A percentile compares a stretch with the other conserved stretches of the same genome.
Conservation (phyloP, 441 rosid species). For the Dalechampia spathulata region DNA sequence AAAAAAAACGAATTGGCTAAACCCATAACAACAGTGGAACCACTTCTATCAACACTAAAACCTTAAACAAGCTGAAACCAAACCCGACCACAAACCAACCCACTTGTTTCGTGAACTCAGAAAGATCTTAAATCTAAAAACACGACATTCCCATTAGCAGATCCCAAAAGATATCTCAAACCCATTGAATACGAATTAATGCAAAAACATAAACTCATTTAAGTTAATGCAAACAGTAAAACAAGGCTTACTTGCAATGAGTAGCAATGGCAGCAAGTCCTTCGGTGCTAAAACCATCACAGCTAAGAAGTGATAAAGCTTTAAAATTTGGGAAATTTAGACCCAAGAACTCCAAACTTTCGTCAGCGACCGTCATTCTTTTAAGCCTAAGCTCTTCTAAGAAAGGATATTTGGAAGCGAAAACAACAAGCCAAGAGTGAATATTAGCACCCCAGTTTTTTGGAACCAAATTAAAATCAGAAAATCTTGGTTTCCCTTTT, state of each 20-base stretch:
- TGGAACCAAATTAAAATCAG: conserved; percentile 65
- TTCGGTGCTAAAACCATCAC: conserved; percentile 57
- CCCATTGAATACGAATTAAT: not conserved
- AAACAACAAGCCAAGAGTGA: conserved; percentile 48
- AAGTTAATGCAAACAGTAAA: not conserved
- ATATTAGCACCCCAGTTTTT: conserved; percentile 64
- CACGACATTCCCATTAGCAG: conserved; percentile 7
- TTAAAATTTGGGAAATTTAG: conserved; percentile 39
- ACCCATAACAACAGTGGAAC: conserved; percentile 14
- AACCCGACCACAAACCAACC: conserved; percentile 1
- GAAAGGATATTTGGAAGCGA: conserved; percentile 42
- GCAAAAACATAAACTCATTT: not conserved
- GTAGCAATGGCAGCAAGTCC: conserved; percentile 51
- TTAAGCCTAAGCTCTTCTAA: conserved; percentile 59
- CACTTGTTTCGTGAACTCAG: conserved; percentile 7
- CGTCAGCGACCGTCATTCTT: conserved; percentile 59
- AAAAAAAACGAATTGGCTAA: not conserved
- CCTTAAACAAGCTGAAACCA: not conserved
- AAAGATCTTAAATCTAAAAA: not conserved
- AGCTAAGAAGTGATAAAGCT: conserved; percentile 48
- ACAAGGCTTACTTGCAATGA: conserved; percentile 44
- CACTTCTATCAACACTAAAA: conserved; percentile 18
- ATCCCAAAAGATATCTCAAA: conserved; percentile 11
- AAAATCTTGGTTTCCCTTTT: conserved; percentile 62
- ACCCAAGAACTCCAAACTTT: conserved; percentile 53